Percentiles rank a stretch among this genome's conserved stretches.
phyloP scores from a whole-genome alignment of 352 stramenopile species.

The Phytophthora lateralis region DNA sequence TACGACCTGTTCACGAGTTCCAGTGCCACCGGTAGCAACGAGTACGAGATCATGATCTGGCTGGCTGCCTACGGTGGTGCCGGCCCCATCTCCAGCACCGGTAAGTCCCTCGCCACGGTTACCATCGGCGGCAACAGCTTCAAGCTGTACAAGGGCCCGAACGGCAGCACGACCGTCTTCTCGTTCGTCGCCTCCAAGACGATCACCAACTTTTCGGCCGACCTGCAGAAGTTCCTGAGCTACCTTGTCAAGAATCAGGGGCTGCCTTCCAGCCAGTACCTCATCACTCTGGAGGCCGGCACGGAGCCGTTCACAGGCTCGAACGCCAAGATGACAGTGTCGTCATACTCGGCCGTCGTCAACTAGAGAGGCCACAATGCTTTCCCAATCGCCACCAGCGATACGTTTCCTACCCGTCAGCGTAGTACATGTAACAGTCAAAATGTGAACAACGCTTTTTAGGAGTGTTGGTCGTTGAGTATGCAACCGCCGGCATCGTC shows the following conservation, averaged over 20 bases:
- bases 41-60: conserved; percentile 50
- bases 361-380: conserved; percentile 6
- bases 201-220: conserved; percentile 27
- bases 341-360: conserved; percentile 23
- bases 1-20: conserved; percentile 44
- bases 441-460: conserved; percentile 11
- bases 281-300: conserved; percentile 34
- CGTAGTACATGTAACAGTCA: conserved; percentile 8
- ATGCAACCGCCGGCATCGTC: conserved; percentile 15
- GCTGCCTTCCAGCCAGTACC: conserved; percentile 33
- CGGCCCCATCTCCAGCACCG: conserved; percentile 37
- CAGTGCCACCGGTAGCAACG: conserved; percentile 24
- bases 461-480: conserved; percentile 21
- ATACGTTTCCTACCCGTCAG: conserved; percentile 6
- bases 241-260: conserved; percentile 33
- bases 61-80: conserved; percentile 33
- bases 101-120: conserved; percentile 28
- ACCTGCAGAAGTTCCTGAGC: conserved; percentile 31
- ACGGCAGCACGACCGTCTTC: conserved; percentile 37
- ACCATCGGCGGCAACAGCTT: conserved; percentile 28
- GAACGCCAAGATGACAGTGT: conserved; percentile 35
- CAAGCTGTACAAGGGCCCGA: conserved; percentile 37
- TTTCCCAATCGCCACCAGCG: conserved; percentile 4
- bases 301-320: conserved; percentile 32
- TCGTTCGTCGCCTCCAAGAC: conserved; percentile 36